Evolutionary conservation across 805 yeast species (phyloP).

Genomic region (Candida nonsorbophila): DNA sequence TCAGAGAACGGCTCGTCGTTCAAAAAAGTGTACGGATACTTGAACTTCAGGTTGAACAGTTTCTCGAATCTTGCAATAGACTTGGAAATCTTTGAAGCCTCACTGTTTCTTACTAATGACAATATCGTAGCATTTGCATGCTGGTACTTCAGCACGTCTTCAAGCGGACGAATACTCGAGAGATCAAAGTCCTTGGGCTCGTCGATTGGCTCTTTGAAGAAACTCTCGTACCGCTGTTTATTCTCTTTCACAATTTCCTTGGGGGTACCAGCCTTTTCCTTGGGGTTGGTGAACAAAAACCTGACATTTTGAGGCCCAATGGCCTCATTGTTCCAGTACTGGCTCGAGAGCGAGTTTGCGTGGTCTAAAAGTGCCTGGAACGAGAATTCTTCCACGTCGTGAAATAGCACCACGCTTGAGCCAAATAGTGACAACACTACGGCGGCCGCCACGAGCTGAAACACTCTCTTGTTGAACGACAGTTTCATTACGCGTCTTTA

Average conservation of each 20-base stretch:
- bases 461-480: too few species aligned
- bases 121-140: slow-evolving; percentile 74
- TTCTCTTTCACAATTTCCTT: slow-evolving; percentile 34
- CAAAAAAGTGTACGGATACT: slow-evolving; percentile 76
- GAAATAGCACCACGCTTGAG: too few species aligned
- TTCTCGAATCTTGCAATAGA: slow-evolving; percentile 61
- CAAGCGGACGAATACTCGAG: slow-evolving; percentile 22
- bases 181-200: slow-evolving; percentile 45
- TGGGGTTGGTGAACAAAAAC: slow-evolving; percentile 26
- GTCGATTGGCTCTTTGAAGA: slow-evolving; percentile 28
- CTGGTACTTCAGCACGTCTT: slow-evolving; percentile 18
- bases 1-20: slow-evolving; percentile 66
- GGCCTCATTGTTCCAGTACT: too few species aligned
- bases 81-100: slow-evolving; percentile 39
- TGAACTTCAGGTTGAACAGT: slow-evolving; percentile 62
- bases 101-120: slow-evolving; percentile 68
- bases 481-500: too few species aligned
- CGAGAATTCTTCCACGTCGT: too few species aligned
- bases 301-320: slow-evolving; percentile 24
- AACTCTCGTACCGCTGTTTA: slow-evolving; percentile 28
- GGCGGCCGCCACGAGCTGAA: too few species aligned
- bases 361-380: too few species aligned
- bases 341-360: too few species aligned
- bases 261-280: slow-evolving; percentile 19
- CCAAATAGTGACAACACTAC: too few species aligned